These are phyloP conservation scores for Metschnikowia proteae DNA, from an alignment of 805 yeast species.

Conservation along the genomic window DNA sequence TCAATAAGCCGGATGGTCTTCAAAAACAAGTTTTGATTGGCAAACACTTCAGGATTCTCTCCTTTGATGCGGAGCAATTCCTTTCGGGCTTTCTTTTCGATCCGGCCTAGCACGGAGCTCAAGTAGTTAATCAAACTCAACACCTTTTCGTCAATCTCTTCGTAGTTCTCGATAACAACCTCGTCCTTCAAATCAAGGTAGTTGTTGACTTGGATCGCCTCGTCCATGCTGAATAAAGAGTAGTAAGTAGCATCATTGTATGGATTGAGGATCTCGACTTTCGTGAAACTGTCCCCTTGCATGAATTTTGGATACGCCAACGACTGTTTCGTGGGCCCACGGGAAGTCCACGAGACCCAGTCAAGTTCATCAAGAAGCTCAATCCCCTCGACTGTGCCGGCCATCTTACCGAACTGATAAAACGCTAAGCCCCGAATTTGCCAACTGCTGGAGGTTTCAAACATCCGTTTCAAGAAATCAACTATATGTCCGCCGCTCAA, in stretches of 20 bases:
- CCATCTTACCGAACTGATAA: slow-evolving; percentile 68
- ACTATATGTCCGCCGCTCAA: slow-evolving; percentile 27
- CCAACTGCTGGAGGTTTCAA: slow-evolving; percentile 38
- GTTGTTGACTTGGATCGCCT: slow-evolving; percentile 7
- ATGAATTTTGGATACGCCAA: slow-evolving; percentile 17
- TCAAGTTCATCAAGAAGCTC: slow-evolving; percentile 79
- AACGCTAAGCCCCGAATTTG: slow-evolving; percentile 74
- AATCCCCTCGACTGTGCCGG: slow-evolving; percentile 71
- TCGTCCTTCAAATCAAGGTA: slow-evolving; percentile 17
- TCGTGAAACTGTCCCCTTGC: slow-evolving; percentile 14
- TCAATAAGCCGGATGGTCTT: slow-evolving; percentile 49
- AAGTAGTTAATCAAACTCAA: slow-evolving; percentile 46
- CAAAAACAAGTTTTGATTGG: slow-evolving; percentile 51
- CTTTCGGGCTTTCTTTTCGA: slow-evolving; percentile 55
- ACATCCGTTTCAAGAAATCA: slow-evolving; percentile 45
- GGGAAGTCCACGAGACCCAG: slow-evolving; percentile 44
- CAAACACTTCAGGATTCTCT: slow-evolving; percentile 50
- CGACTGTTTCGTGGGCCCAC: not conserved
- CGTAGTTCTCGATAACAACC: slow-evolving; percentile 12
- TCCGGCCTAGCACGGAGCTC: slow-evolving; percentile 35
- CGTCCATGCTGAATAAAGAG: slow-evolving; percentile 12
- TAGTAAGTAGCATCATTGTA: slow-evolving; percentile 15
- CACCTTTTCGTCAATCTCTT: slow-evolving; percentile 22
- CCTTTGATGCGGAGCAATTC: slow-evolving; percentile 53
- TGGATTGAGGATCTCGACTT: slow-evolving; percentile 13